Evolutionary conservation across 768 basidiomycete genomes (phyloP).

Genomic region (Hortiboletus flavorubellus): DNA sequence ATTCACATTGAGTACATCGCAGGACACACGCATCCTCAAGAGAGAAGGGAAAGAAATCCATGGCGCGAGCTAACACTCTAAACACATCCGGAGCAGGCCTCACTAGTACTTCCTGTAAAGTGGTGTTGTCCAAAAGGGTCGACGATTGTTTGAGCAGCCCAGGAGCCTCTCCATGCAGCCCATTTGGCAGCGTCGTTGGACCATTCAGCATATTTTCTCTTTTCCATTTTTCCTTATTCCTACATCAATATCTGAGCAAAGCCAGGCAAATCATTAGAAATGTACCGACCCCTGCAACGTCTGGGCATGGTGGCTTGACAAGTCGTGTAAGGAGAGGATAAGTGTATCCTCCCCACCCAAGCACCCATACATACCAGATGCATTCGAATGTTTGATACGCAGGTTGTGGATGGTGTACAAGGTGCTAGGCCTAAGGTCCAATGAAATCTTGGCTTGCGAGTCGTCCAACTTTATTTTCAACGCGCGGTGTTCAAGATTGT

Average conservation of each 20-base stretch:
- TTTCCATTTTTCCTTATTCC: conserved; percentile 34
- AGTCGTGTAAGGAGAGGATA: conserved; percentile 18
- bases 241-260: conserved; percentile 13
- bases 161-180: conserved; percentile 2
- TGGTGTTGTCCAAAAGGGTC: conserved; percentile 9
- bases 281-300: conserved; percentile 21
- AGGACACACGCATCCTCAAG: conserved; percentile 46
- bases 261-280: not conserved
- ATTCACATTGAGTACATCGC: conserved; percentile 51
- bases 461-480: conserved; percentile 52
- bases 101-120: conserved; percentile 38
- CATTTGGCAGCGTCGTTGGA: not conserved
- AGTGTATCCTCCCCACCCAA: conserved; percentile 30
- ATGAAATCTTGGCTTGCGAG: conserved; percentile 40
- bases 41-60: conserved; percentile 54
- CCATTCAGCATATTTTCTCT: conserved; percentile 19
- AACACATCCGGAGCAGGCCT: conserved; percentile 36
- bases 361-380: conserved; percentile 20
- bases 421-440: conserved; percentile 37
- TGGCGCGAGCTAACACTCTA: conserved; percentile 44
- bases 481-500: conserved; percentile 47
- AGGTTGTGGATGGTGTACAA: conserved; percentile 51
- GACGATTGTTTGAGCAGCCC: not conserved
- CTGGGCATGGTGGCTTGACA: conserved; percentile 13
- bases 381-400: conserved; percentile 35